Conservation (phyloP, 2,329 filamentous ascomycete genomes). For the Plectosphaerella plurivora region DNA sequence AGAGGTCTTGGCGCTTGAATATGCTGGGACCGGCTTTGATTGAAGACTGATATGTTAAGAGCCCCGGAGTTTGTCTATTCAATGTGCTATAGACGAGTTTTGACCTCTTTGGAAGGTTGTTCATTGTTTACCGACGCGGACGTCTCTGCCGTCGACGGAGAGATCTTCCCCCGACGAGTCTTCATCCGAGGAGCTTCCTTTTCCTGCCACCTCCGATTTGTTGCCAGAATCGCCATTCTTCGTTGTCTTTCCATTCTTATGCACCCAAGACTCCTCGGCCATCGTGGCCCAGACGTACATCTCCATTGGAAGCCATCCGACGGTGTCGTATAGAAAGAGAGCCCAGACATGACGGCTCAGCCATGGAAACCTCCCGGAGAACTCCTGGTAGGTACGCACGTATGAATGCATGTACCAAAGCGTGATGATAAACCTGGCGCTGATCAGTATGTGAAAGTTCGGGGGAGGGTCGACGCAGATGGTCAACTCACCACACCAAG, state of each 20-base stretch:
- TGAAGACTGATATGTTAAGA: too few relatives aligned
- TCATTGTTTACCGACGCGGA: too few relatives aligned
- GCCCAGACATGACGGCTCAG: conserved; percentile 4
- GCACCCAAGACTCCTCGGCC: conserved; percentile 4
- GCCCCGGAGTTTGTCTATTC: too few relatives aligned
- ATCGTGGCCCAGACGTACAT: conserved; percentile 9
- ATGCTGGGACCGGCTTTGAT: too few relatives aligned
- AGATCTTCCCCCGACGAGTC: too few relatives aligned
- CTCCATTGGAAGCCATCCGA: conserved; percentile 5
- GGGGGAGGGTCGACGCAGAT: too few relatives aligned
- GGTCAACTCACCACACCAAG: conserved; percentile 1
- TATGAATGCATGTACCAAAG: conserved; percentile 7
- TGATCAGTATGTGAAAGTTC: background rate
- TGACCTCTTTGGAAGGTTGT: too few relatives aligned
- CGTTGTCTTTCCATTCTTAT: background rate
- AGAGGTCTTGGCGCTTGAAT: too few relatives aligned
- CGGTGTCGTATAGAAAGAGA: conserved; percentile 6
- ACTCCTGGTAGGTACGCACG: conserved; percentile 1
- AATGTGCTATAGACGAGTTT: too few relatives aligned
- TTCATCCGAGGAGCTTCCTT: too few relatives aligned
- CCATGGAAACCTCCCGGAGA: conserved; percentile 7
- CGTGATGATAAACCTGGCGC: background rate
- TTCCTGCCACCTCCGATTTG: background rate
- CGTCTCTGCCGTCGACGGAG: too few relatives aligned
- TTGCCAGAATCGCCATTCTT: too few relatives aligned